Base-by-base conservation (phyloP, 495 filamentous ascomycete genomes). In the Beverwykella pulmonaria region DNA sequence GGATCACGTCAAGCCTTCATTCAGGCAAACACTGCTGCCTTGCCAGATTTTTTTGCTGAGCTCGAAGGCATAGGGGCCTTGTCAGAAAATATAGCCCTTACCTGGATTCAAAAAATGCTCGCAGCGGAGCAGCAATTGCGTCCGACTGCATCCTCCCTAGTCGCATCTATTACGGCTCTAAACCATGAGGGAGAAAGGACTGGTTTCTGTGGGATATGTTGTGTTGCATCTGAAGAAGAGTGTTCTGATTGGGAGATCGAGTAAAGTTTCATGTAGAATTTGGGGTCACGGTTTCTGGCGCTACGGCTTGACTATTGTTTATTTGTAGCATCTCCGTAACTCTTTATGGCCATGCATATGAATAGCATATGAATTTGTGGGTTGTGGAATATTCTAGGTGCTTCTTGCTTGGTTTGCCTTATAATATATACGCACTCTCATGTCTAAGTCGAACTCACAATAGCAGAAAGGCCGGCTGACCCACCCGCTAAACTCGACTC, bases 151-250 rank as follows among this genome's bases (percentile, higher is more conserved):
- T 53, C 60, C 48, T 63, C 60, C 1, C 48, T 63, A 44, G 49
- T 63, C 4, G 30, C 60, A 53, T 63, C 60, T 63, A 63, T 63
- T 15, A 63, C 30, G n/a, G n/a, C n/a, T n/a, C n/a, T n/a, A n/a
- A n/a, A n/a, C n/a, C n/a, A n/a, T 3, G 48, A 63, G 30, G 34
- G 48, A 29, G 60, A 63, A n/a, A 23, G n/a, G 20, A 44, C 48
- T n/a, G 49, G 48, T 12, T 63, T 63, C 49, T 63, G 60, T 27
- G 60, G 60, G 50, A 63, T 63, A 54, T 63, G 60, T 46, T 63
- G 60, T 63, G 9, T 63, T 44, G 44, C 25, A 25, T 23, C 30
- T 6, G 60, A 63, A 44, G 60, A 61, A 4, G 41, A 61, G 6
- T n/a, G n/a, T n/a, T 10, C 9, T 20, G 48, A 30, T 8, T 8